Base-by-base conservation (phyloP, 2,329 filamentous ascomycete species). In the Trichothecium roseum region DNA sequence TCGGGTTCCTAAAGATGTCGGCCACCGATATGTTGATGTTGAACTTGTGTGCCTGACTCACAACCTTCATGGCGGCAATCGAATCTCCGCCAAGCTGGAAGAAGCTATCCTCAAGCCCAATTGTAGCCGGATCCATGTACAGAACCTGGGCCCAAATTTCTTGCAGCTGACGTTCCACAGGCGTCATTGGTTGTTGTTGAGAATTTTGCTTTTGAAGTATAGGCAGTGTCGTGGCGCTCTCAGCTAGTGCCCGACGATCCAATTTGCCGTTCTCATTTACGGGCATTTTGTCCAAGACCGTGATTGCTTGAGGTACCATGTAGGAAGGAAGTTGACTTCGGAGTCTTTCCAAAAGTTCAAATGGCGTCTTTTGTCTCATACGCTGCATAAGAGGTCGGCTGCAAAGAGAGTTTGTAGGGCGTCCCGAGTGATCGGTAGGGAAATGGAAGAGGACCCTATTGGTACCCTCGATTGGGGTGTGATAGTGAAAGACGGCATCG, bases 1-100 rank as follows among this genome's bases (percentile, higher is more conserved):
- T 10, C 20, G 6, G 20, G 20, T 24, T 17, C 3, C 29, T 32
- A 20, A 42, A 44, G n/a, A 47, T 29, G 17, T 47, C 40, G 14
- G 38, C 34, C 3, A 45, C 34, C 2, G 26, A 18, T 3, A 47
- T 4, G 3, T 29, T 15, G 5, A 46, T 37, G 8, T 40, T 36
- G 9, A 35, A 14, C 8, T 37, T 36, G 4, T 40, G 40, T 4
- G 37, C 38, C 5, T 38, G 36, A 2, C 31, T 38, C 2, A 42
- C 66, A 4, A 72, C 44, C 36, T 60, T 64, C 62, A 67, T 66
- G 1, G 63, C 62, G 4, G 51, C 51, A 10, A 67, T 51, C 1
- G 64, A 67, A 46, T 67, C 63, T 3, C 64, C 62, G 2, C 62
- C 62, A 2, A 63, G 48, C 0, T 46, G 49, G 42, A 64, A 59